Evolutionary conservation across 805 yeast species (phyloP), one percentile per base, ranked within the genome.

Genomic region (Wickerhamiella cacticola): DNA sequence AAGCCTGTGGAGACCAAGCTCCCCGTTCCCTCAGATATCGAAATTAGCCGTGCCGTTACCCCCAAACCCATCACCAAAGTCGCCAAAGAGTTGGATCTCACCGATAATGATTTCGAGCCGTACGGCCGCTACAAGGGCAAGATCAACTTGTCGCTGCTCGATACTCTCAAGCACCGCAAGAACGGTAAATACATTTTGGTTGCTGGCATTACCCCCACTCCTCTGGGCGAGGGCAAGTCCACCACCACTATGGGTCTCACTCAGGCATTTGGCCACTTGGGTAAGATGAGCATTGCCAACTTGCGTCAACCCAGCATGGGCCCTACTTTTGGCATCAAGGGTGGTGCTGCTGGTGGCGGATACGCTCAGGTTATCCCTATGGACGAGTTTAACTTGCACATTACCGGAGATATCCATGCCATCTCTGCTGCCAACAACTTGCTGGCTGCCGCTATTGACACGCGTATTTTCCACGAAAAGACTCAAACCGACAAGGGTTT

Each of bases 341-440:
- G 98, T 63, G 97, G 97, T 66, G 98, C 98, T 48, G 97, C 98
- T 12, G 98, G 98, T 60, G 98, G 97, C 64, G 97, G 97, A 39
- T 89, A 87, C 65, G 75, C 97, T 2, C 97, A 89, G 69, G 96
- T 89, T 39, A 86, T 89, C 59, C 98, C 98, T 43, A 92, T 89
- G 96, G 97, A 89, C 64, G 96, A 89, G 69, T 89, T 89, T 74
- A 89, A 92, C 71, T 80, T 89, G 84, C 97, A 89, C 66, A 73
- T 89, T 56, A 89, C 96, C 42, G 97, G 97, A 63, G 98, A 89
- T 64, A 89, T 89, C 56, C 97, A 89, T 68, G 97, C 97, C 33
- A 87, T 89, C 50, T 78, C 88, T 45, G 88, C 88, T 51, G 97
- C 97, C 21, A 88, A 85, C 61, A 89, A 89, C 71, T 71, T 89